A percentile compares a stretch with the other conserved stretches of the same genome.
These are phyloP conservation scores for Lactarius tabidus DNA, from an alignment of 768 basidiomycete genomes.

Conservation along the genomic window DNA sequence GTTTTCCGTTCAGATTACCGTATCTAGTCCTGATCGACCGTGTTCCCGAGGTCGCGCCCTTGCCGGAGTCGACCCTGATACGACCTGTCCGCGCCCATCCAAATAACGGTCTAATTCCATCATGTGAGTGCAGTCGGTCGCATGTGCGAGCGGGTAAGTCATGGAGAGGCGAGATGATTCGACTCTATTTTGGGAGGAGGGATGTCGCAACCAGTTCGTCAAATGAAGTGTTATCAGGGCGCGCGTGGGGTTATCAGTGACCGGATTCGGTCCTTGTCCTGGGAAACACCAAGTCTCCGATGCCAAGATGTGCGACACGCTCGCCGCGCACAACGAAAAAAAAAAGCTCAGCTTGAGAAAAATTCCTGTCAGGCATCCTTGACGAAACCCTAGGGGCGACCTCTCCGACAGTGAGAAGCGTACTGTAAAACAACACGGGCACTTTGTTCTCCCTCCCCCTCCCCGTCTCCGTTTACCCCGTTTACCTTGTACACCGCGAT, in stretches of 20 bases:
- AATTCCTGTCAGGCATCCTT: too few species aligned
- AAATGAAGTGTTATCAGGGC: conserved; percentile 49
- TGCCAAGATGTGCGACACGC: too few species aligned
- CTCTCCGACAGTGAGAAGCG: too few species aligned
- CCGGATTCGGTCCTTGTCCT: not conserved
- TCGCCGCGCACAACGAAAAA: not conserved
- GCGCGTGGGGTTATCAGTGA: not conserved
- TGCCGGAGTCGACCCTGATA: conserved; percentile 62
- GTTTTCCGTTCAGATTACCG: too few species aligned
- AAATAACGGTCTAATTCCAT: not conserved
- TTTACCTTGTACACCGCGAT: too few species aligned
- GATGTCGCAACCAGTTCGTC: conserved; percentile 40
- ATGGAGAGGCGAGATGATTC: conserved; percentile 24
- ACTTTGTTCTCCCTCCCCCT: too few species aligned
- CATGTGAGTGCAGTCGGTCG: conserved; percentile 30
- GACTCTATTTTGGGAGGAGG: conserved; percentile 46
- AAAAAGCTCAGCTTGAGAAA: too few species aligned
- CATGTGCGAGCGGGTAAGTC: not conserved
- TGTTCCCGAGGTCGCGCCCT: conserved; percentile 36
- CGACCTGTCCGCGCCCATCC: conserved; percentile 28
- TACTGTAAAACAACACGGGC: too few species aligned
- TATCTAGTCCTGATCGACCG: conserved; percentile 37
- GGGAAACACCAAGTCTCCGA: too few species aligned
- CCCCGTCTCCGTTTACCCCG: too few species aligned
- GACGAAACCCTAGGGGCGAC: too few species aligned